Evolutionary conservation across 78 protist species (phyloP), one percentile per base, ranked within the genome.

Genomic region (Dictyostelium citrinum): DNA sequence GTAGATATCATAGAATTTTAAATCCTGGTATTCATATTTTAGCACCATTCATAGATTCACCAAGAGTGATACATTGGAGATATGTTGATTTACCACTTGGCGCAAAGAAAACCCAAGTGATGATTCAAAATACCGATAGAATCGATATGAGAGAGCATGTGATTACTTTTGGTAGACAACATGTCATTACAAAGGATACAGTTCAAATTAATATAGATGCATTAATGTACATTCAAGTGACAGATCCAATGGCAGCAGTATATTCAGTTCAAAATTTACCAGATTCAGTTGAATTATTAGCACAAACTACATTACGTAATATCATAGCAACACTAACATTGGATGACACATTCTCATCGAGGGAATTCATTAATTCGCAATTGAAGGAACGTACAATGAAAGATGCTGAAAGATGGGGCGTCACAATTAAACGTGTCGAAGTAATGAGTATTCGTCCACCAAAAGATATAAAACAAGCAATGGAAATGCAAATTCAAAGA

Each of bases 131-230:
- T 43, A 75, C 81, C 6, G 81, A 75, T 75, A 16, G 81, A 24
- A 75, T 75, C 20, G 81, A 75, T 41, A 75, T 75, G 81, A 35
- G 81, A 41, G 81, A 75, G 24, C 81, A 75, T 75, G 81, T 75
- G 22, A 41, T 75, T 6, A 75, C 61, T 1, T 75, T 75, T 41
- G 81, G 81, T 43, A 75, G 81, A 75, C 81, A 75, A 41, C 49
- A 75, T 45, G 81, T 75, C 20, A 75, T 75, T 41, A 75, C 81
- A 14, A 75, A 75, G 24, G 81, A 75, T 75, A 75, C 81, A 0
- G 81, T 75, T 37, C 81, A 75, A 41, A 75, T 75, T 41, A 75
- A 35, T 41, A 75, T 75, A 7, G 81, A 75, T 75, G 81, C 81
- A 43, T 24, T 75, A 11, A 75, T 75, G 81, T 75, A 75, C 5